Percentiles rank a stretch among this genome's conserved stretches.
Conservation (phyloP, 1,139 yeast genomes). For the Kurtzmaniella quercitrusa region DNA sequence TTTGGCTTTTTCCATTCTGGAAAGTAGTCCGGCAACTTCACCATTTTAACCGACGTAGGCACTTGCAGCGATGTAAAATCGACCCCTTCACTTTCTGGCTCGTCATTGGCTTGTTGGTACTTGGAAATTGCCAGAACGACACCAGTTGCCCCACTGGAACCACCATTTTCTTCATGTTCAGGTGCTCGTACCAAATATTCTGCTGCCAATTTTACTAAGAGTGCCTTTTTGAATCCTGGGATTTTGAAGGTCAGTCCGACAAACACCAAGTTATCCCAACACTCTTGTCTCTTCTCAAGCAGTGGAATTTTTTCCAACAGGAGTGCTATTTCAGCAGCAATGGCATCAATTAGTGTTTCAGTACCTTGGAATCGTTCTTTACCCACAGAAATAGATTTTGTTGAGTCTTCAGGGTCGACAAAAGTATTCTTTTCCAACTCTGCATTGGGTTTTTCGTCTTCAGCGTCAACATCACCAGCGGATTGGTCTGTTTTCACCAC, state of each 20-base stretch:
- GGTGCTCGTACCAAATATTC: slow-evolving; percentile 50
- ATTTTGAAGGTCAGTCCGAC: slow-evolving; percentile 75
- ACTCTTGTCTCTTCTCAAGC: slow-evolving; percentile 69
- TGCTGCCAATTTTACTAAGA: slow-evolving; percentile 55
- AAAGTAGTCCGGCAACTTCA: slow-evolving; percentile 84
- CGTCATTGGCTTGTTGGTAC: slow-evolving; percentile 39
- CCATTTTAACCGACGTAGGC: slow-evolving; percentile 66
- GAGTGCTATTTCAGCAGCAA: slow-evolving; percentile 54
- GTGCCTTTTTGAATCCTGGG: slow-evolving; percentile 71
- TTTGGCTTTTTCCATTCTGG: slow-evolving; percentile 87
- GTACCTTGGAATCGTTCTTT: slow-evolving; percentile 85
- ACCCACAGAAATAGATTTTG: slow-evolving; percentile 64
- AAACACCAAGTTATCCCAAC: slow-evolving; percentile 80
- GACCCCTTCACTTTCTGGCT: slow-evolving; percentile 14
- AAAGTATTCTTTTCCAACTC: slow-evolving; percentile 68
- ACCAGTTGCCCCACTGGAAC: slow-evolving; percentile 22
- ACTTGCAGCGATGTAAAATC: slow-evolving; percentile 49
- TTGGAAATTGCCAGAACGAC: slow-evolving; percentile 42
- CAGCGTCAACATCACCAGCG: slow-evolving; percentile 22
- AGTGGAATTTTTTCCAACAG: slow-evolving; percentile 59
- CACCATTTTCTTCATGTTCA: slow-evolving; percentile 23
- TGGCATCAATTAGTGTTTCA: slow-evolving; percentile 48
- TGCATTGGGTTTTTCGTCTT: slow-evolving; percentile 44
- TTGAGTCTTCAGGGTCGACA: slow-evolving; percentile 40
- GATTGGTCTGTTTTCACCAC: slow-evolving; percentile 32